A percentile compares a stretch with the other conserved stretches of the same genome.
Evolutionary conservation across 192 early-diverging fungal genomes (phyloP).

Genomic region (Spizellomyces sp.): DNA sequence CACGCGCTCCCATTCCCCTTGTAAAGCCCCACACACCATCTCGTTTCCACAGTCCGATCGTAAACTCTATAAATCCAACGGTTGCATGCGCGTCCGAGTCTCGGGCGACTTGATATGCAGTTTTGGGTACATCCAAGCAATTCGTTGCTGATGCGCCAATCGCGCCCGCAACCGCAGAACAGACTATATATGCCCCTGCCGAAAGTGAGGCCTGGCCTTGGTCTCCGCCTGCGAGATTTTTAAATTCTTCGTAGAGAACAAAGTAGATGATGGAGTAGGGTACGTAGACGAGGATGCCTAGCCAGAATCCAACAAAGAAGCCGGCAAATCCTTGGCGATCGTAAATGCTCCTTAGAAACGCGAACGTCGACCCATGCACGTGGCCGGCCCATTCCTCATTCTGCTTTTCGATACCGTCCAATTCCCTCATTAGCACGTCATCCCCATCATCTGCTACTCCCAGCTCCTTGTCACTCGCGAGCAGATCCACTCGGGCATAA

Average conservation of each 20-base stretch:
- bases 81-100: neutral
- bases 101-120: slow-evolving; percentile 54
- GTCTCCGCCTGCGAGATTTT: neutral
- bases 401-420: neutral
- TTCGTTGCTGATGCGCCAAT: slow-evolving; percentile 57
- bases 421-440: neutral
- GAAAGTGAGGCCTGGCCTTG: slow-evolving; percentile 2
- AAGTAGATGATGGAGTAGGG: slow-evolving; percentile 63
- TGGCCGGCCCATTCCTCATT: neutral
- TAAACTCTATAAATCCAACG: neutral
- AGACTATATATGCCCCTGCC: slow-evolving; percentile 44
- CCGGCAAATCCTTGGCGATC: slow-evolving; percentile 52
- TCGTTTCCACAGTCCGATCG: neutral
- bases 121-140: slow-evolving; percentile 65
- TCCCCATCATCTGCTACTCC: neutral
- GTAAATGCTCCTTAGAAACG: neutral
- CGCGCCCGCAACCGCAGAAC: slow-evolving; percentile 50
- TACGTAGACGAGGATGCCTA: slow-evolving; percentile 65
- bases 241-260: slow-evolving; percentile 55
- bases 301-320: slow-evolving; percentile 65
- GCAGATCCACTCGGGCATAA: no score
- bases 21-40: slow-evolving; percentile 10
- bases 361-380: slow-evolving; percentile 21
- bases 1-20: slow-evolving; percentile 39
- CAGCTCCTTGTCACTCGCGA: no score